Percentiles rank a stretch among this genome's conserved stretches.
Conservation (phyloP, 345 rosid genomes). For the Citrus trifoliata region DNA sequence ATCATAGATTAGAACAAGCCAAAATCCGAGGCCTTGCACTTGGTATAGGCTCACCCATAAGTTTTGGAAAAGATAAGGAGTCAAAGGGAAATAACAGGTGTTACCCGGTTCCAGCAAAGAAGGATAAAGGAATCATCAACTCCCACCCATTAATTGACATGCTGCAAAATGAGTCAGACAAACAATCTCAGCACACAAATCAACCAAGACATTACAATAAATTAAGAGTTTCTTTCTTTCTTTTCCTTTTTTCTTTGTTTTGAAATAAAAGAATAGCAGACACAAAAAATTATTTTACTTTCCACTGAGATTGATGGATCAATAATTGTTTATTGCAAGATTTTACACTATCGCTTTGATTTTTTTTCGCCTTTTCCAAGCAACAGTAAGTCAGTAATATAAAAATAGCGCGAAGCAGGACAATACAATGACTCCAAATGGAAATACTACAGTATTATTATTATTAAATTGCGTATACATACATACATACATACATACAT, state of each 20-base stretch:
- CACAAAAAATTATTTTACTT: too few species aligned
- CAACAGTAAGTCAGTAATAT: not conserved
- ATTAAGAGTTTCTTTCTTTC: too few species aligned
- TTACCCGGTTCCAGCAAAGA: slow-evolving; percentile 88
- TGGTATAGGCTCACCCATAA: too few species aligned
- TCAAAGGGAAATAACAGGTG: not conserved
- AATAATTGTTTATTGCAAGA: not conserved
- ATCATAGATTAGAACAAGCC: too few species aligned
- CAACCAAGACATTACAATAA: not conserved
- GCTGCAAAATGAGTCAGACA: slow-evolving; percentile 33
- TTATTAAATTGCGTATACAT: too few species aligned
- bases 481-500: too few species aligned
- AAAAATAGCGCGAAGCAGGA: not conserved
- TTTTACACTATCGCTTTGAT: not conserved
- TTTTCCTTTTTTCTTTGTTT: not conserved
- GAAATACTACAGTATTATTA: not conserved
- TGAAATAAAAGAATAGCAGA: not conserved
- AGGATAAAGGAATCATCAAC: slow-evolving; percentile 84
- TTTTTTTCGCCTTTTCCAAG: not conserved
- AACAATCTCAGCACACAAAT: not conserved
- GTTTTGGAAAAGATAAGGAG: too few species aligned
- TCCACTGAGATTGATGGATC: not conserved
- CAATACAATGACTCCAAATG: not conserved
- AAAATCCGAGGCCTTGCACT: too few species aligned
- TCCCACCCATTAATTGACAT: slow-evolving; percentile 88